Base-by-base conservation (phyloP, 441 rosid species). In the Capsella rubella region DNA sequence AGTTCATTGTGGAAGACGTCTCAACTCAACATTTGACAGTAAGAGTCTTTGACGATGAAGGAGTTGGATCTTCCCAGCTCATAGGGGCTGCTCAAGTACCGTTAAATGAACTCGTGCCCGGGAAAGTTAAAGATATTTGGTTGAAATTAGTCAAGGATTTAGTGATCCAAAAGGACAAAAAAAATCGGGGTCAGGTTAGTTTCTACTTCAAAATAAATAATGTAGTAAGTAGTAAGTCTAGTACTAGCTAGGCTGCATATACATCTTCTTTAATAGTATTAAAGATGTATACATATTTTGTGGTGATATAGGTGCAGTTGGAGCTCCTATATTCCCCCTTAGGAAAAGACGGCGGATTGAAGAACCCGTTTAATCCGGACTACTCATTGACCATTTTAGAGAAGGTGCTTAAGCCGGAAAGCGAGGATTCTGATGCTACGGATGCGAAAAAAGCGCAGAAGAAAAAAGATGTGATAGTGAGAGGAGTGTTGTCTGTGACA, bases 61-160 rank as follows among this genome's bases (percentile, higher is more conserved):
- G 99, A 61, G 76, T 94, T 60, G 92, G 86, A 54, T 90, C 92
- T 15, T 64, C 99, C 63, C 98, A 96, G 74, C 84, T 87, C 51
- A 79, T 96, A 1, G 97, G 98, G 10, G 84, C 85, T 75, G 96
- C 97, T 78, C 98, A 86, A 67, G 75, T 94, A 52, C 79, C 76
- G 12, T 66, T 96, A 43, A 74, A 67, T 13, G 89, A 73, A 46
- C 98, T 94, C 42, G 87, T 83, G 72, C 98, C 98, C 3, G 99
- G 98, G 62, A 94, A 92, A 78, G 95, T 92, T 62, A 90, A 92
- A 84, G 97, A 88, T 64, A 60, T 87, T 27, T 93, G 99, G 98
- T 74, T 93, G 80, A 88, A 87, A 46, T 77, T 96, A 64, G 93
- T 96, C 28, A 96, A 96, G 75, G 98, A 96, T 82, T 79, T 96